A percentile compares a stretch with the other conserved stretches of the same genome.
Evolutionary conservation across 345 rosid species (phyloP).

Genomic region (Arabis alpina): DNA sequence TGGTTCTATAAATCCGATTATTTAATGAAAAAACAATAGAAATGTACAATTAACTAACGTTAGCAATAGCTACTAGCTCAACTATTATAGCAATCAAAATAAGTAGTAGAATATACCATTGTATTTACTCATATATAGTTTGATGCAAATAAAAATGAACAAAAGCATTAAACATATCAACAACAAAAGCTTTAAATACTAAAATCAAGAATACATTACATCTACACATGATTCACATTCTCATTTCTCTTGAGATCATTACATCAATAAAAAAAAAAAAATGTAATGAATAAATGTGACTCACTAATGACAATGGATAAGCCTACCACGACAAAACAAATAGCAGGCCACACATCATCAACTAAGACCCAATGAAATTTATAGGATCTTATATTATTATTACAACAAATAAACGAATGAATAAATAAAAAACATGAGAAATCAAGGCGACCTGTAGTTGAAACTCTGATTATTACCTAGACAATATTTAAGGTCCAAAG

Average conservation of each 20-base stretch:
- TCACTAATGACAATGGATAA: conserved; percentile 26
- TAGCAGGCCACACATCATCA: conserved; percentile 24
- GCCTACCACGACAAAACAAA: conserved; percentile 35
- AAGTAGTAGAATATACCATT: no score
- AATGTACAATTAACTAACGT: no score
- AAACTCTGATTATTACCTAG: conserved; percentile 49
- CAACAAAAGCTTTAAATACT: neutral
- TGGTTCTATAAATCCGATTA: no score
- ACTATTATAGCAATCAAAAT: no score
- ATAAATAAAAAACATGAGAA: conserved; percentile 4
- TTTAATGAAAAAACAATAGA: no score
- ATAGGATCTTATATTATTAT: conserved; percentile 24
- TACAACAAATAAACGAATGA: conserved; percentile 31
- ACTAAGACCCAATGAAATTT: conserved; percentile 23
- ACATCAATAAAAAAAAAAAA: conserved; percentile 30
- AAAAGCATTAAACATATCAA: no score
- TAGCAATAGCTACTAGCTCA: no score
- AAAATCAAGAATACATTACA: conserved; percentile 17
- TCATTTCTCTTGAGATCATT: conserved; percentile 24
- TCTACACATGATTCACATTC: conserved; percentile 13
- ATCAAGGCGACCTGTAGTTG: conserved; percentile 47
- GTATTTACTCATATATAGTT: no score
- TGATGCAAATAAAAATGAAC: no score
- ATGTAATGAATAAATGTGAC: conserved; percentile 27
- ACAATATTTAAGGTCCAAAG: conserved; percentile 63